These are phyloP conservation scores for Dactylis glomerata DNA, from an alignment of 176 grass and related monocot genomes.

Conservation along the genomic window DNA sequence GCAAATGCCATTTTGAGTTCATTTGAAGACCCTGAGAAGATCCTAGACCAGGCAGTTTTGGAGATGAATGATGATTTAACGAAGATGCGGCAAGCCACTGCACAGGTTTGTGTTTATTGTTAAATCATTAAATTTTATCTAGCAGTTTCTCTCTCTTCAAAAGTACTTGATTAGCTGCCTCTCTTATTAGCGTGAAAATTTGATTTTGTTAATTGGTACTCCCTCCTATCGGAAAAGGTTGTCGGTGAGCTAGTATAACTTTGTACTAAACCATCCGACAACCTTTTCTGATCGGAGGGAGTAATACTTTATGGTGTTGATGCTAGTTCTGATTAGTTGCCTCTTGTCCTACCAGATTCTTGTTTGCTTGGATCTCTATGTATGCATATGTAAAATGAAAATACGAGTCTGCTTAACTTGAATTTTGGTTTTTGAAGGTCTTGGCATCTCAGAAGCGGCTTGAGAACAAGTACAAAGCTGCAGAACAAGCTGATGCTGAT, in stretches of 20 bases:
- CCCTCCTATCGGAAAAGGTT: no score
- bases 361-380: not conserved
- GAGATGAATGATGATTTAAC: conserved; percentile 99
- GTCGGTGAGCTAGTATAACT: no score
- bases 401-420: not conserved
- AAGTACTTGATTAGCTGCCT: not conserved
- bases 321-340: not conserved
- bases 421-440: conserved; percentile 60
- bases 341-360: not conserved
- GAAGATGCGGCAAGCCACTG: conserved; percentile 99
- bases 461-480: conserved; percentile 96
- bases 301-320: not conserved
- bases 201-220: not conserved
- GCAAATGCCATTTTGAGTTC: conserved; percentile 83
- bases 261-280: no score
- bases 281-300: no score
- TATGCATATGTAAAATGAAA: not conserved
- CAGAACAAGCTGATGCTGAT: conserved; percentile 75
- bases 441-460: conserved; percentile 93
- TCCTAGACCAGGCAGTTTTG: conserved; percentile 92
- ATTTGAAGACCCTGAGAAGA: conserved; percentile 99
- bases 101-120: conserved; percentile 55
- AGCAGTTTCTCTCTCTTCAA: not conserved
- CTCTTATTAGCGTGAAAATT: not conserved
- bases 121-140: not conserved